Conservation (phyloP, 306 rosid species). For the Castanospermum australe region DNA sequence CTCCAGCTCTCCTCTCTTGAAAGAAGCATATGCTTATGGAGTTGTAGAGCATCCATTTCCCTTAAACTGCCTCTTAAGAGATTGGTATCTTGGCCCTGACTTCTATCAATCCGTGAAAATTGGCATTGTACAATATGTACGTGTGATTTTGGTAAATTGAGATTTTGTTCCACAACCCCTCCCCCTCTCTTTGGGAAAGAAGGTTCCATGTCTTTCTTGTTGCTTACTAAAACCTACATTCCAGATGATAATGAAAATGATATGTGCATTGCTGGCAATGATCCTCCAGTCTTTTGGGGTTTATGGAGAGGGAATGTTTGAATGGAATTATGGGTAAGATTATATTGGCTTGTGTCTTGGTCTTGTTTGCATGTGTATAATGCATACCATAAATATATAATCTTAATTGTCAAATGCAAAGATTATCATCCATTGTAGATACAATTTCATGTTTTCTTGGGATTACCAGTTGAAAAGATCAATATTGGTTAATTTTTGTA, state of each 20-base stretch:
- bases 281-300: constrained; percentile 87
- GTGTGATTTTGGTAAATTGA: constrained; percentile 42
- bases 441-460: not conserved
- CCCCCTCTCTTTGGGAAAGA: not conserved
- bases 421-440: not conserved
- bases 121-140: constrained; percentile 98
- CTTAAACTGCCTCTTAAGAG: constrained; percentile 69
- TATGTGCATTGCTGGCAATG: constrained; percentile 94
- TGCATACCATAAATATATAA: constrained; percentile 13
- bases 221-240: constrained; percentile 38
- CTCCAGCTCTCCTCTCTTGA: constrained; percentile 73
- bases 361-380: constrained; percentile 19
- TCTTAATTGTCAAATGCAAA: constrained; percentile 9
- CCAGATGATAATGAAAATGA: constrained; percentile 95
- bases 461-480: not conserved
- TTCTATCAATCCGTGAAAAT: constrained; percentile 97
- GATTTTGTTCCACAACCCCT: constrained; percentile 10
- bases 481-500: not conserved
- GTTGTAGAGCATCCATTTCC: constrained; percentile 98
- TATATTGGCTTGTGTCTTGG: not conserved
- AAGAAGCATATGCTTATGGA: constrained; percentile 80
- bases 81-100: constrained; percentile 88
- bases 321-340: constrained; percentile 92
- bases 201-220: constrained; percentile 18
- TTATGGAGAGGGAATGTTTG: constrained; percentile 96